Evolutionary conservation across 169 alveolate genomes (phyloP), one percentile per base, ranked within the genome.

Genomic region (Sarcocystis neurona): DNA sequence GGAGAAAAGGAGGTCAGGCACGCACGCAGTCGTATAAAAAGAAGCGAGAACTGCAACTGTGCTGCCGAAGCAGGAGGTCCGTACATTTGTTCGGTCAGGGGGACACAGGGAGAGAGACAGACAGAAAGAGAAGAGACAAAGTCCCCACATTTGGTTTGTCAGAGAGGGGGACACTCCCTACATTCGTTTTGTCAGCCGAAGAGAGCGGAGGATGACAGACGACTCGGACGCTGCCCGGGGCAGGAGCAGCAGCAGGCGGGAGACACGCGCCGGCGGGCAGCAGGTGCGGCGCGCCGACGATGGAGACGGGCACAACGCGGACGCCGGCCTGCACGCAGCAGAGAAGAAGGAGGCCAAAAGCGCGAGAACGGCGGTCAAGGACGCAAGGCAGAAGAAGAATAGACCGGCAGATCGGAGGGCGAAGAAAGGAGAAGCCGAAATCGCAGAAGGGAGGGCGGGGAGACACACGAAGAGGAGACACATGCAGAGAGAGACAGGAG

Each of bases 241-340:
- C 48, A 1, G 84, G 84, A 20, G 15, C 23, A 48, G 39, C 82
- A 48, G 39, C 82, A 1, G 66, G 66, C n/a, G 84, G 84, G 27
- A 75, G 44, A 5, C n/a, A 6, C 6, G 84, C 32, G 27, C 27
- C 32, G 20, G 84, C 66, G 8, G 84, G 84, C 27, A 75, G 60
- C 66, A 75, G 37, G 34, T 10, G 43, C 27, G 43, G 84, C 44
- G 84, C 46, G 58, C 84, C 84, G 20, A 3, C 12, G 39, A 75
- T 30, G 66, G 46, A 44, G 3, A 75, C 3, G 23, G 84, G 84
- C 43, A 75, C 84, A 30, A 75, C 84, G 2, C 66, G 84, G 23
- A 44, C 43, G 37, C 39, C 18, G 15, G 66, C 32, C 84, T 75
- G 84, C 30, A 63, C 43, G n/a, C 41, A 37, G n/a, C 15, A 63